Evolutionary conservation across 495 filamentous ascomycete species (phyloP).

Genomic region (Aspergillus carlsbadensis): DNA sequence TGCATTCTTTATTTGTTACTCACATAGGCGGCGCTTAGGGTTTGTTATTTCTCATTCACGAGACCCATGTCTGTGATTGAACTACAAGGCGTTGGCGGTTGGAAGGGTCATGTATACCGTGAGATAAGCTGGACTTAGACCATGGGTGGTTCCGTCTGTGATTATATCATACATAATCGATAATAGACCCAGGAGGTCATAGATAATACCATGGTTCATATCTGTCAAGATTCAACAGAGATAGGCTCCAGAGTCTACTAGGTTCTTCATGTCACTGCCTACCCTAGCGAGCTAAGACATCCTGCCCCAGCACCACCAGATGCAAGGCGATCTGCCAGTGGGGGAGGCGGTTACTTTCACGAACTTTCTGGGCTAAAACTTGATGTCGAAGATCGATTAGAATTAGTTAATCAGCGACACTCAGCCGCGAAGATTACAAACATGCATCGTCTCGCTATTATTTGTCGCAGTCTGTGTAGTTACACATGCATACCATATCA

Average conservation of each 20-base stretch:
- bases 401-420: background rate
- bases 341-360: too few species aligned
- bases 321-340: too few species aligned
- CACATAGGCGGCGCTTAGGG: constrained; percentile 14
- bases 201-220: constrained; percentile 20
- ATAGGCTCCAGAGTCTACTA: too few species aligned
- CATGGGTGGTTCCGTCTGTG: constrained; percentile 18
- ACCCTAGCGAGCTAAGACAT: too few species aligned
- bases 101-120: constrained; percentile 19
- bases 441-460: background rate
- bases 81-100: constrained; percentile 10
- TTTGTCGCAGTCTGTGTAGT: background rate
- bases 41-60: constrained; percentile 6
- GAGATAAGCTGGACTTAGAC: constrained; percentile 28
- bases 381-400: background rate
- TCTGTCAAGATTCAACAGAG: too few species aligned
- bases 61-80: constrained; percentile 5
- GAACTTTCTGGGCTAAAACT: too few species aligned
- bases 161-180: constrained; percentile 24
- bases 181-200: constrained; percentile 16
- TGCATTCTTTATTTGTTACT: constrained; percentile 1
- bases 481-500: background rate
- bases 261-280: too few species aligned
- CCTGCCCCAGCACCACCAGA: too few species aligned
- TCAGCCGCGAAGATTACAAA: background rate